Evolutionary conservation across 2,329 filamentous ascomycete genomes (phyloP).

Genomic region (Ustulina deusta): DNA sequence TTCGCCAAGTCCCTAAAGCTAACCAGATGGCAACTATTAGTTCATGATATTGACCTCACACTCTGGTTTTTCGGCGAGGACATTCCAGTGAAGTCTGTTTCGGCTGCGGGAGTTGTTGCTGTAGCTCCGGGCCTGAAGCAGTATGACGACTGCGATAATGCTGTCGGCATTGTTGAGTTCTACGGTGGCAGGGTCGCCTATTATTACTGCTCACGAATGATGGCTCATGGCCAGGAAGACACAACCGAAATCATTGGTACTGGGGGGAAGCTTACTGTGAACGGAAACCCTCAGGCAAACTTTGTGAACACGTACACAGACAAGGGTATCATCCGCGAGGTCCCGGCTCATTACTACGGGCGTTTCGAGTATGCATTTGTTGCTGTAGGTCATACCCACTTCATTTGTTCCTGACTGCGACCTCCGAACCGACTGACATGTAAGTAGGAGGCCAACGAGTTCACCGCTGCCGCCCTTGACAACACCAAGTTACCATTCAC

Average conservation of each 20-base stretch:
- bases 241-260: conserved; percentile 76
- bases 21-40: conserved; percentile 43
- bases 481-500: conserved; percentile 39
- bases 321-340: conserved; percentile 67
- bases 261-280: conserved; percentile 71
- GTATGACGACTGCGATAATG: conserved; percentile 72
- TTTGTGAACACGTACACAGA: conserved; percentile 67
- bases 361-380: conserved; percentile 73
- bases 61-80: conserved; percentile 72
- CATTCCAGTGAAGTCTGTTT: conserved; percentile 65
- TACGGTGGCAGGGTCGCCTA: conserved; percentile 70
- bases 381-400: conserved; percentile 43
- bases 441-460: conserved; percentile 67
- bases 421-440: not conserved
- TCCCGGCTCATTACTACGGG: conserved; percentile 72
- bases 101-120: conserved; percentile 68
- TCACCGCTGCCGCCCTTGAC: conserved; percentile 69
- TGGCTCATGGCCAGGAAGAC: conserved; percentile 76
- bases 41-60: conserved; percentile 76
- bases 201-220: conserved; percentile 73
- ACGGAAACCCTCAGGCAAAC: conserved; percentile 66
- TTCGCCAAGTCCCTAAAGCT: not conserved
- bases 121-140: conserved; percentile 68
- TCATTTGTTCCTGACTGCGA: not conserved
- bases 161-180: conserved; percentile 74